A percentile compares a stretch with the other conserved stretches of the same genome.
Conservation (phyloP, 148 eudicot species). For the Limonium bicolor region DNA sequence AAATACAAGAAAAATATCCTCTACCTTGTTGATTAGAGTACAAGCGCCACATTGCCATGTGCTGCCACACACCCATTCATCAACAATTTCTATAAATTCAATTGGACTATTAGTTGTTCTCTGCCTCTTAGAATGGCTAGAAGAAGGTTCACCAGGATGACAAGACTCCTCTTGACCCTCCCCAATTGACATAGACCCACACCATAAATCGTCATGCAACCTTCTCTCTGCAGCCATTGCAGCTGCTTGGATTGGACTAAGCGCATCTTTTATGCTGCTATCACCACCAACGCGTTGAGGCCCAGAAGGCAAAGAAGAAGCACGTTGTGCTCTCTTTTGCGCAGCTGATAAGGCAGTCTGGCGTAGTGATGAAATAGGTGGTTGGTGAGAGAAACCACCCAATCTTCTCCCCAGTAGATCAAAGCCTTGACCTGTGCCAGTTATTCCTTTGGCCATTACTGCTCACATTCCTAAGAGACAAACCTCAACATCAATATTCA, state of each 20-base stretch:
- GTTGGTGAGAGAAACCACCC: slow-evolving; percentile 56
- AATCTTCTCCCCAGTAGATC: slow-evolving; percentile 74
- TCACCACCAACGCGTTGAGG: slow-evolving; percentile 86
- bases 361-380: slow-evolving; percentile 49
- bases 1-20: neutral
- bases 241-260: slow-evolving; percentile 89
- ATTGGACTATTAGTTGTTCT: neutral
- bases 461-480: slow-evolving; percentile 95
- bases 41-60: slow-evolving; percentile 67
- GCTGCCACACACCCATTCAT: neutral
- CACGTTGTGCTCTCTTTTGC: slow-evolving; percentile 47
- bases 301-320: slow-evolving; percentile 55
- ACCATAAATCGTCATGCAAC: slow-evolving; percentile 83
- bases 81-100: neutral
- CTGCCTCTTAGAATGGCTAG: too few species aligned
- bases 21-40: slow-evolving; percentile 66
- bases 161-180: slow-evolving; percentile 2
- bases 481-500: too few species aligned
- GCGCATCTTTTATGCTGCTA: slow-evolving; percentile 49
- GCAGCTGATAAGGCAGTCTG: slow-evolving; percentile 56
- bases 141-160: slow-evolving; percentile 4
- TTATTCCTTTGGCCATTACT: slow-evolving; percentile 57
- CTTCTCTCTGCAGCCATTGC: slow-evolving; percentile 99
- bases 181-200: slow-evolving; percentile 29
- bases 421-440: slow-evolving; percentile 63